Evolutionary conservation across 495 filamentous ascomycete genomes (phyloP), one percentile per base, ranked within the genome.

Genomic region (Melanomma pulvis-pyrius): DNA sequence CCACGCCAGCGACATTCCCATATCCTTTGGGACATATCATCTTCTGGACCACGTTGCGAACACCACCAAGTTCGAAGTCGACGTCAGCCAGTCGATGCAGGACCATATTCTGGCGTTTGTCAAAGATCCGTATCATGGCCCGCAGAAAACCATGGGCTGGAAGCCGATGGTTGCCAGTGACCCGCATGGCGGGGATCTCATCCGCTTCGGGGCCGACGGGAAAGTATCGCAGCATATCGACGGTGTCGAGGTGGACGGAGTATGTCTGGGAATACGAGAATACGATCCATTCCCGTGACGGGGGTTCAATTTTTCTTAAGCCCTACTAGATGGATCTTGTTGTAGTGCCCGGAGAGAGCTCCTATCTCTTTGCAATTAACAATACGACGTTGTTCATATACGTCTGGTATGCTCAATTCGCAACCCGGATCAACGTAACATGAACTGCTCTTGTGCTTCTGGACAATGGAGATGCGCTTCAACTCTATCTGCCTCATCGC

Each of bases 1-100:
- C 51, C 82, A 85, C 59, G 75, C 74, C 1, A 74, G 76, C 41
- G 78, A 83, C 53, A 59, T 82, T 3, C 80, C 80, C 1, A 76
- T 82, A 50, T 69, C 80, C 21, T 82, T 83, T 61, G 81, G 81
- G 22, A 52, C 34, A 79, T 30, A 26, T 24, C 32, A 17, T 2
- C 22, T 74, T 2, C 53, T 68, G 29, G 73, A 75, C 26, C 30
- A 71, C 17, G 69, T 59, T 19, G 71, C 72, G 4, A 62, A 47
- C 12, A 76, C 77, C 11, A 76, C 75, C 21, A 59, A 65, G 12
- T 74, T 73, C 26, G 71, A 82, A 68, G 71, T 66, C 34, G 54
- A 74, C 39, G 78, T 76, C 32, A 76, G 77, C 41, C 72, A 76
- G 55, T 51, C 59, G 8, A 78, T 83, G 77, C 80, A 80, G 69